Evolutionary conservation across 1,284 basidiomycete genomes (phyloP), one percentile per base, ranked within the genome.

Genomic region (Sporisorium reilianum): DNA sequence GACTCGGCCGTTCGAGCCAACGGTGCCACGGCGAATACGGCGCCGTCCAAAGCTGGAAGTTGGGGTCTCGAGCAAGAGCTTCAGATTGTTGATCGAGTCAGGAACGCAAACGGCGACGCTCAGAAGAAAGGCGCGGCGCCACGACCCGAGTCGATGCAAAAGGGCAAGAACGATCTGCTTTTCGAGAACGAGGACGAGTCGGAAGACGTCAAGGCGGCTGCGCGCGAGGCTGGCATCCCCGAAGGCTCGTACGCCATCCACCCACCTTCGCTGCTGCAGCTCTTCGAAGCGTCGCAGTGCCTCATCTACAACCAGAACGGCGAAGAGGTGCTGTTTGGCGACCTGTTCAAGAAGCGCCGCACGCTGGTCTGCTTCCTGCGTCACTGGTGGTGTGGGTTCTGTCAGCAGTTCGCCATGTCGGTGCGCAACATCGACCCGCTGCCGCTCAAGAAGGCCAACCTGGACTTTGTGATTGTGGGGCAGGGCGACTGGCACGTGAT

Each of bases 351-450:
- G 53, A 86, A 87, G 11, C 88, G 88, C 79, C 88, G 87, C 81
- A 92, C 91, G 1, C 88, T 94, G 61, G 90, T 94, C 55, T 81
- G 86, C 50, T 88, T 88, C 68, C 85, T 87, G 18, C 80, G 82
- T 10, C 78, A 81, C 79, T 85, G 85, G 85, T 86, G 85, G 75
- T 94, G 92, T 78, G 90, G 91, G 3, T 86, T 90, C 32, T 93
- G 92, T 83, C 92, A 93, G 81, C 92, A 94, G 81, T 96, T 95
- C 84, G 89, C 94, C 87, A 88, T 89, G 56, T 90, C 90, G 34
- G 87, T 94, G 63, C 82, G 87, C 20, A 86, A 87, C 48, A 87
- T 90, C 40, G 85, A 89, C 51, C 86, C 87, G 11, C 88, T 87
- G 46, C 87, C 88, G 5, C 87, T 92, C 50, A 88, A 89, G 48